Base-by-base conservation (phyloP, 2,329 filamentous ascomycete species). In the Exophiala dermatitidis region DNA sequence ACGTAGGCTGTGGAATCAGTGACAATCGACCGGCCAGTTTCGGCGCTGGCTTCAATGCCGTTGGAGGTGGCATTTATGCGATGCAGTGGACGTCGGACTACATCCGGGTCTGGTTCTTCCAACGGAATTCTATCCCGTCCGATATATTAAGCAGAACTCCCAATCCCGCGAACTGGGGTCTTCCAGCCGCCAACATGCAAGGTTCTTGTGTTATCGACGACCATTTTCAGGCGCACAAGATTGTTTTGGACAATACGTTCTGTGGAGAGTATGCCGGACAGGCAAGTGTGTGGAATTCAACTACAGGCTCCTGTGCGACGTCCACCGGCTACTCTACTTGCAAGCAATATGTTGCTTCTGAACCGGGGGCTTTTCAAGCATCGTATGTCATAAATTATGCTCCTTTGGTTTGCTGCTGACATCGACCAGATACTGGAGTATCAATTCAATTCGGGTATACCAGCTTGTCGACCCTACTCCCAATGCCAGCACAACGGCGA, bases 261-360 rank as follows among this genome's bases (percentile, higher is more conserved):
- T 94, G 89, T 68, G 89, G 89, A 8, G 79, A 84, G 62, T 93
- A 87, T 87, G 88, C 88, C 5, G 86, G 86, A 26, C 67, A 73
- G 44, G 79, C 82, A 8, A 51, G 31, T 36, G 59, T 62, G 32
- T 63, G 60, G 60, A 55, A 58, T 31, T 55, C 57, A 9, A 50
- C 47, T 19, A 53, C 41, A 19, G 57, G 50, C 9, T 58, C 57
- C 32, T 61, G 59, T 38, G 54, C 52, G 8, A 44, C 49, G n/a
- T 44, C 37, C 8, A 61, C 59, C 0, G 53, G 53, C 3, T 56
- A 58, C 31, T 48, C 52, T 4, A 54, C 54, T 5, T 62, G 60
- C 46, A 54, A 57, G 26, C 53, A 48, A 30, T 61, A 60, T 54
- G 60, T 62, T 33, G 60, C 60, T 5, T 48, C 48, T 28, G 37